Evolutionary conservation across 768 basidiomycete species (phyloP), one percentile per base, ranked within the genome.

Genomic region (Artomyces pyxidatus): DNA sequence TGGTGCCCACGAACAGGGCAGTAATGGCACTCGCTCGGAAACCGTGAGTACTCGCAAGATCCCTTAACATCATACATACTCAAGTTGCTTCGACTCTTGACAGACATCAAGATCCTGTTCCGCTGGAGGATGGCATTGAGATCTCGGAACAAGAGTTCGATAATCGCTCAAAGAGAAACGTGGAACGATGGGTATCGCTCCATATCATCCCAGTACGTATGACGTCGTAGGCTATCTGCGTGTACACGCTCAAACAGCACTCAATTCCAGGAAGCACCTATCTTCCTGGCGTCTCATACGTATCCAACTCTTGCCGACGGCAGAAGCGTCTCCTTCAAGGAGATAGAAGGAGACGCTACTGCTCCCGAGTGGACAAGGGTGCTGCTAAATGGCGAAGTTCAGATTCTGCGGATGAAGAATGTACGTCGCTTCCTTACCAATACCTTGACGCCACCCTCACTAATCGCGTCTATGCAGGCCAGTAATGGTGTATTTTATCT

Each of bases 1-100:
- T 95, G 37, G 89, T 83, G 4, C 91, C 91, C 0, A 88, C 85
- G 22, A 93, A 95, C 65, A 87, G 84, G 63, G 91, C 89, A 8
- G 80, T 93, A 14, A 88, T 91, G 78, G 81, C 82, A 4, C 68
- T 92, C 46, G 63, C 80, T 3, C 69, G 80, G 59, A 92, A 93
- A 66, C 91, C 91, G 88, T 93, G 66, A 67, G 86, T 71, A 26
- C 26, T 14, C 22, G 42, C 26, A 23, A 17, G 12, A 9, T 27
- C n/a, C 42, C n/a, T 37, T 27, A 25, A 16, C 12, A 11, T 21
- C 48, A 23, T 17, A 22, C 42, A 39, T 21, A 29, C 28, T n/a
- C 35, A n/a, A 17, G 42, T 9, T 42, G 8, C 26, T 17, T 30
- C 26, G 27, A 22, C 37, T 14, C 19, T 19, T 17, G 47, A 45